Conservation (phyloP, 805 yeast genomes). For the Monosporozyma yasuniensis region DNA sequence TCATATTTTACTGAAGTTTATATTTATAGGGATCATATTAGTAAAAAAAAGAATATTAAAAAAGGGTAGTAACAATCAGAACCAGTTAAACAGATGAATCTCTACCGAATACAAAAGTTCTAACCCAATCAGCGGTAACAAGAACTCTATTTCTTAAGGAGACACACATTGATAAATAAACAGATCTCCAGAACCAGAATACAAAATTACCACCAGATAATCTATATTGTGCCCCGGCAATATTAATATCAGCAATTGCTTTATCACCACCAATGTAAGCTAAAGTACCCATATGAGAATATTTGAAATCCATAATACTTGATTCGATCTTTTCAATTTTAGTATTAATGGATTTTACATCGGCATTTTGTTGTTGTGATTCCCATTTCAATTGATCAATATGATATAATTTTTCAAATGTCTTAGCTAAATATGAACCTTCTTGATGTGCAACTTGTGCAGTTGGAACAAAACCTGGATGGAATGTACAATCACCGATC, state of each 20-base stretch:
- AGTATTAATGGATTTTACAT: conserved; percentile 28
- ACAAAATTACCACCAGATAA: conserved; percentile 87
- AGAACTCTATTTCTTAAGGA: conserved; percentile 81
- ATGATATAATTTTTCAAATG: conserved; percentile 55
- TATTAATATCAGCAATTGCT: conserved; percentile 85
- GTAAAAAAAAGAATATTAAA: neutral
- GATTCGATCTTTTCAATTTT: conserved; percentile 35
- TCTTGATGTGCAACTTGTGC: conserved; percentile 97
- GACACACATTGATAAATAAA: conserved; percentile 87
- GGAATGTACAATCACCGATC: conserved; percentile 87
- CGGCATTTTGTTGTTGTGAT: conserved; percentile 9
- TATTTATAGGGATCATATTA: neutral
- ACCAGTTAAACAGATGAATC: conserved; percentile 37
- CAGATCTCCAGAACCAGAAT: conserved; percentile 89
- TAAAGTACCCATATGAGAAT: conserved; percentile 83
- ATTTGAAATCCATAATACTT: conserved; percentile 54
- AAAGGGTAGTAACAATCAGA: neutral
- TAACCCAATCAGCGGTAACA: conserved; percentile 83
- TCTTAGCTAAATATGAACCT: conserved; percentile 70
- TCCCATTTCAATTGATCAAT: conserved; percentile 49
- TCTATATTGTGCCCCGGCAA: conserved; percentile 68
- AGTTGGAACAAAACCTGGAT: conserved; percentile 84
- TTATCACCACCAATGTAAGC: conserved; percentile 91
- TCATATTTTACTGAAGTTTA: neutral
- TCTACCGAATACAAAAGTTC: conserved; percentile 83